These are phyloP conservation scores for Rutstroemia sp. DNA, from an alignment of 2,329 filamentous ascomycete genomes.

Conservation along the genomic window DNA sequence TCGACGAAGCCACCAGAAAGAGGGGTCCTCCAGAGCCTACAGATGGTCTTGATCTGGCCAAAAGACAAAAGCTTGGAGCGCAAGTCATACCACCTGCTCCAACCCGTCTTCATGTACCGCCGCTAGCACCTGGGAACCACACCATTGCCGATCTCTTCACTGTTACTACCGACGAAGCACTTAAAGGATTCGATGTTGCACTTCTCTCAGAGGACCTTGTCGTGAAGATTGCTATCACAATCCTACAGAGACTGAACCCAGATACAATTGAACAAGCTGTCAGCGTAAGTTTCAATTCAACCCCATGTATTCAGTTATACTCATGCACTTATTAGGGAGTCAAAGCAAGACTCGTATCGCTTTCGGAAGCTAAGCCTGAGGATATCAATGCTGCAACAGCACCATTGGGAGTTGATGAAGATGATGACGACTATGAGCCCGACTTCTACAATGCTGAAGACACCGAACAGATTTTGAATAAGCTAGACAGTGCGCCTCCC, in stretches of 20 bases:
- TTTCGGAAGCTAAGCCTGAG: slow-evolving; percentile 19
- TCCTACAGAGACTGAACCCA: slow-evolving; percentile 65
- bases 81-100: slow-evolving; percentile 31
- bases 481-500: slow-evolving; percentile 64
- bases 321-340: slow-evolving; percentile 36
- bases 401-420: slow-evolving; percentile 60
- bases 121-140: slow-evolving; percentile 67
- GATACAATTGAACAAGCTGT: slow-evolving; percentile 65
- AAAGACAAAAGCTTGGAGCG: slow-evolving; percentile 66
- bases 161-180: slow-evolving; percentile 65
- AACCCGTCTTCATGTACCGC: slow-evolving; percentile 41
- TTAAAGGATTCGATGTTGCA: slow-evolving; percentile 77
- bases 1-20: slow-evolving; percentile 75
- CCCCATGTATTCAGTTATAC: neutral
- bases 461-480: slow-evolving; percentile 69
- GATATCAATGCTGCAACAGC: slow-evolving; percentile 50
- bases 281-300: slow-evolving; percentile 44
- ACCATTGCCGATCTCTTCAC: slow-evolving; percentile 82
- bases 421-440: slow-evolving; percentile 91
- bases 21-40: slow-evolving; percentile 63
- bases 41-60: slow-evolving; percentile 67
- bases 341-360: slow-evolving; percentile 38
- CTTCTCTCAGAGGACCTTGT: slow-evolving; percentile 69
- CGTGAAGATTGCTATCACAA: slow-evolving; percentile 71
- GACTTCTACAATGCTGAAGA: slow-evolving; percentile 69